These are phyloP conservation scores for Entomortierella lignicola DNA, from an alignment of 192 early-diverging fungal species.

Conservation along the genomic window DNA sequence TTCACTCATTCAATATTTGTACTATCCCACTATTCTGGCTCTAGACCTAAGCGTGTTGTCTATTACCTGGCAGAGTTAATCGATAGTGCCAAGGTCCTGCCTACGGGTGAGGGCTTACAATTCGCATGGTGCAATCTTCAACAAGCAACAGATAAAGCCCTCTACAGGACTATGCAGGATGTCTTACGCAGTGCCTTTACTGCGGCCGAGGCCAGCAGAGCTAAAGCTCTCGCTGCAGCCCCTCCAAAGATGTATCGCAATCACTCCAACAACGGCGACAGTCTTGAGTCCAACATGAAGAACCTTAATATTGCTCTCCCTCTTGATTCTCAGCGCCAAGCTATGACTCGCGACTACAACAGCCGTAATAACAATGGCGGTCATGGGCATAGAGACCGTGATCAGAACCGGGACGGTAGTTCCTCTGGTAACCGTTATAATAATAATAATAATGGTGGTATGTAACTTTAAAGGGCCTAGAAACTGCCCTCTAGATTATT, in stretches of 20 bases:
- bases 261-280: constrained; percentile 54
- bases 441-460: constrained; percentile 42
- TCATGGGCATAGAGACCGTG: constrained; percentile 33
- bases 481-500: too few relatives aligned
- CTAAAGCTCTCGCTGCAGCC: constrained; percentile 43
- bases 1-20: not conserved
- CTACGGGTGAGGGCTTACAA: constrained; percentile 76
- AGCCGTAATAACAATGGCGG: constrained; percentile 21
- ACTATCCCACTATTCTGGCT: too few relatives aligned
- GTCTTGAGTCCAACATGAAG: constrained; percentile 56
- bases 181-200: constrained; percentile 75
- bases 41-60: constrained; percentile 81
- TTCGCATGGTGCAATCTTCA: constrained; percentile 77
- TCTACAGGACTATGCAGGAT: constrained; percentile 87
- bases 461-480: not conserved
- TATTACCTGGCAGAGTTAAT: constrained; percentile 82
- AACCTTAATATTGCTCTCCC: constrained; percentile 62
- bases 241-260: constrained; percentile 55
- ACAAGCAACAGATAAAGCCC: constrained; percentile 72
- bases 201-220: constrained; percentile 70
- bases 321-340: constrained; percentile 59
- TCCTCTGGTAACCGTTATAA: constrained; percentile 20
- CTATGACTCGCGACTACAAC: constrained; percentile 50
- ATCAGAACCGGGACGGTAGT: constrained; percentile 37
- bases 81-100: constrained; percentile 68